Evolutionary conservation across 73 alveolate genomes (phyloP).

Genomic region (Paramecium sexaurelia): DNA sequence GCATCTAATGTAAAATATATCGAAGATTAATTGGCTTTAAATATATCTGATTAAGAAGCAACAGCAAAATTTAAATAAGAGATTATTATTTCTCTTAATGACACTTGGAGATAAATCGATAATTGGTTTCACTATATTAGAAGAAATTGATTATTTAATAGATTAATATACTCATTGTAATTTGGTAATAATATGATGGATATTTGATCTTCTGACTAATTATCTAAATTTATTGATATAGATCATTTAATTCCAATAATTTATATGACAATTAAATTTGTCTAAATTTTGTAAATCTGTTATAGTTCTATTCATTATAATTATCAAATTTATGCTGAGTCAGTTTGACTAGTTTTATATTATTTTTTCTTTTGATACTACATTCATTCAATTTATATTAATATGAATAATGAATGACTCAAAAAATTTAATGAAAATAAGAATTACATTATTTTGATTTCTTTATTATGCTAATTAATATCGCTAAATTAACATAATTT

Average conservation of each 20-base stretch:
- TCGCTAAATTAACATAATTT: constrained; percentile 9
- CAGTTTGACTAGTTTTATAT: not conserved
- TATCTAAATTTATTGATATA: not conserved
- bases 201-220: not conserved
- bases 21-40: constrained; percentile 64
- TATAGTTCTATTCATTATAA: not conserved
- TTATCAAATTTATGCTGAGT: not conserved
- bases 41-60: constrained; percentile 80
- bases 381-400: not conserved
- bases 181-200: not conserved
- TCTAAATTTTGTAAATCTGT: not conserved
- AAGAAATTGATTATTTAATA: not conserved
- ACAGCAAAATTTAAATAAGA: constrained; percentile 76
- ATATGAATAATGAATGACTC: not conserved
- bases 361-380: not conserved
- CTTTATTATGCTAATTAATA: not conserved
- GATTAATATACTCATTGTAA: not conserved
- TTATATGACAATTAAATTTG: not conserved
- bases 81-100: constrained; percentile 73
- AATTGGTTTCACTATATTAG: constrained; percentile 72
- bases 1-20: constrained; percentile 81
- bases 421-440: not conserved
- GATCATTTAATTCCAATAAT: not conserved
- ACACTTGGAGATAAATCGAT: constrained; percentile 74
- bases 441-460: not conserved